These are phyloP conservation scores for Mucor sp. DNA, from an alignment of 371 early-diverging fungal genomes.

Conservation along the genomic window DNA sequence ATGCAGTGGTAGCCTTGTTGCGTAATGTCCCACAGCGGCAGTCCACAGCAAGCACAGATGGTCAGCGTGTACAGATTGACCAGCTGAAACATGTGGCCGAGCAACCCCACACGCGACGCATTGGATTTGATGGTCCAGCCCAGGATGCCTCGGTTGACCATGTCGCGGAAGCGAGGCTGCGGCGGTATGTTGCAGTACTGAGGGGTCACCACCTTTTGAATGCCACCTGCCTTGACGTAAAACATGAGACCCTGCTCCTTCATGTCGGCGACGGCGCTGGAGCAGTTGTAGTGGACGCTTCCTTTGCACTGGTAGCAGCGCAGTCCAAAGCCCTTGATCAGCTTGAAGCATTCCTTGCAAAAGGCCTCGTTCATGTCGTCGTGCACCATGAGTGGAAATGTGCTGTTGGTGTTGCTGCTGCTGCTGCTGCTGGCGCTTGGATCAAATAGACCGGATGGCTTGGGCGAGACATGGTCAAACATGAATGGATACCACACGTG, in stretches of 20 bases:
- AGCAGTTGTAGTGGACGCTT: slow-evolving; percentile 46
- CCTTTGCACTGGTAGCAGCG: slow-evolving; percentile 57
- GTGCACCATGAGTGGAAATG: slow-evolving; percentile 7
- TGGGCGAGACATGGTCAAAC: slow-evolving; percentile 17
- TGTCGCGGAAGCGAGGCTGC: slow-evolving; percentile 26
- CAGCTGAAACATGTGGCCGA: slow-evolving; percentile 53
- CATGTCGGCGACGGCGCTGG: slow-evolving; percentile 17
- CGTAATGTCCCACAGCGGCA: slow-evolving; percentile 61
- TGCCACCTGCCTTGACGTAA: slow-evolving; percentile 46
- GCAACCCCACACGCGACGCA: slow-evolving; percentile 12
- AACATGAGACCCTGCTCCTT: slow-evolving; percentile 42
- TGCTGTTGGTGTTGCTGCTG: neutral
- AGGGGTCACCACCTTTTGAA: slow-evolving; percentile 50
- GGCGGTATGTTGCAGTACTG: slow-evolving; percentile 41
- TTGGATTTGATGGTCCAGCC: slow-evolving; percentile 21
- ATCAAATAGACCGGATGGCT: neutral
- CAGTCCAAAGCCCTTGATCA: slow-evolving; percentile 52
- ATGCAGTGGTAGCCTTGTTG: slow-evolving; percentile 59
- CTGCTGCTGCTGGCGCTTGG: neutral
- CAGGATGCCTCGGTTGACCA: slow-evolving; percentile 11
- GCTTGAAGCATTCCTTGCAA: slow-evolving; percentile 58
- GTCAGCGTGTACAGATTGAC: slow-evolving; percentile 59
- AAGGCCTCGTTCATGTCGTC: slow-evolving; percentile 32
- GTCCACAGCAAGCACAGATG: slow-evolving; percentile 53
- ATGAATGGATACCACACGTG: slow-evolving; percentile 53